Base-by-base conservation (phyloP, 257 asterid species). In the Gentiana macrophylla region DNA sequence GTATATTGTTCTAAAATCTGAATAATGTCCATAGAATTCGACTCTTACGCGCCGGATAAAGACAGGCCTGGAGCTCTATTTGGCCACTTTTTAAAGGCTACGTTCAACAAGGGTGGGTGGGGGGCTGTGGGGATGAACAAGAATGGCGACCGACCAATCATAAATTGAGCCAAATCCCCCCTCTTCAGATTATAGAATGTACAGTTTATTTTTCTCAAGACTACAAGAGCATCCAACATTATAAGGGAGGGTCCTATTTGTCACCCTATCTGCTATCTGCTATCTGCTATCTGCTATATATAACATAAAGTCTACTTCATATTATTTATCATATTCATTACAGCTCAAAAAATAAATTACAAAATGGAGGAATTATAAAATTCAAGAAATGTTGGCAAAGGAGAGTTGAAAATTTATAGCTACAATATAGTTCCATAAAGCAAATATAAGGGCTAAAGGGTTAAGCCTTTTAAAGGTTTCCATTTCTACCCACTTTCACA, bases 371-470 rank as follows among this genome's bases (percentile, higher is more conserved):
- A 24, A 15, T 24, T 33, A 32, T 15, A 58, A 43, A 12, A 7
- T 47, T 46, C 41, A 32, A 37, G 50, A 32, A 12, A 44, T 7
- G 43, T 41, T 41, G 48, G 64, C 61, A 60, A 4, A 62, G 11
- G 60, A 57, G 24, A n/a, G 32, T 4, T 32, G 59, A 50, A 62
- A 53, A 62, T 47, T 72, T 72, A 66, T 12, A 46, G 37, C 76
- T 69, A 66, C 24, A 50, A 52, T n/a, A 58, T 55, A 32, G 69
- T 72, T 53, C 55, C 49, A 50, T 69, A 52, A 58, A 55, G 59
- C 46, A 59, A 48, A 53, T 72, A 69, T 71, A 52, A 53, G 57
- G 57, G 57, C 74, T 62, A 57, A 74, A 71, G 52, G 50, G 50
- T 47, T 59, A 66, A 62, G 62, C 67, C 72, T 50, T 57, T 49